Evolutionary conservation across 768 basidiomycete genomes (phyloP).

Genomic region (Lentinula guzmanii): DNA sequence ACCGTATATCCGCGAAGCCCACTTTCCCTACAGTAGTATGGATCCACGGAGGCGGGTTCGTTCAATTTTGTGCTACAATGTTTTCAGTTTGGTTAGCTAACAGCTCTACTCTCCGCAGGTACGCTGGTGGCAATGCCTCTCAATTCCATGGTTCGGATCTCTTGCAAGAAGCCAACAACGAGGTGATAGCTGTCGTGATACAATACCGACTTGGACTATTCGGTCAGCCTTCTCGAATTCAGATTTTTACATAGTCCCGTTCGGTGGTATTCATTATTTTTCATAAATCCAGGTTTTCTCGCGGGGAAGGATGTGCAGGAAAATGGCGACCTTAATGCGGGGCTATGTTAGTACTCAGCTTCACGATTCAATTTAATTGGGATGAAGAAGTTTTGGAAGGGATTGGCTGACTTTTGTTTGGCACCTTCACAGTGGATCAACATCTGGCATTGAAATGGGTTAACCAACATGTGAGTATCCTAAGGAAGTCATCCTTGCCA

Average conservation of each 20-base stretch:
- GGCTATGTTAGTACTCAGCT: slow-evolving; percentile 30
- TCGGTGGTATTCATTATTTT: background rate
- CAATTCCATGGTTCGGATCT: slow-evolving; percentile 27
- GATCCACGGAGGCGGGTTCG: slow-evolving; percentile 32
- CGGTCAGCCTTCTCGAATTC: background rate
- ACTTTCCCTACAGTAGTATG: slow-evolving; percentile 33
- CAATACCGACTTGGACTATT: slow-evolving; percentile 40
- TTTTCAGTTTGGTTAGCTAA: background rate
- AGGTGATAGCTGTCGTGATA: slow-evolving; percentile 30
- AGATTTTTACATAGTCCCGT: background rate
- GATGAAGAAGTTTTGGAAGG: background rate
- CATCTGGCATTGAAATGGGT: slow-evolving; percentile 38
- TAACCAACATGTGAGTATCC: slow-evolving; percentile 25
- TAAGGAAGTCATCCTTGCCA: background rate
- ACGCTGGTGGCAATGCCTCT: slow-evolving; percentile 22
- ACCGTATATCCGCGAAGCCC: background rate
- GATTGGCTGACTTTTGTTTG: background rate
- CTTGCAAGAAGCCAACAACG: slow-evolving; percentile 26
- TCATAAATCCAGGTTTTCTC: slow-evolving; percentile 28
- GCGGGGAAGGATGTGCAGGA: slow-evolving; percentile 34
- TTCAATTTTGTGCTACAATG: background rate
- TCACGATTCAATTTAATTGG: background rate
- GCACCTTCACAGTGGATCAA: slow-evolving; percentile 30
- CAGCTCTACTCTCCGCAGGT: slow-evolving; percentile 21
- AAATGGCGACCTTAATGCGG: slow-evolving; percentile 40